These are phyloP conservation scores for Spencermartinsiella ligniputridi DNA, from an alignment of 1,139 yeast species.

Conservation along the genomic window DNA sequence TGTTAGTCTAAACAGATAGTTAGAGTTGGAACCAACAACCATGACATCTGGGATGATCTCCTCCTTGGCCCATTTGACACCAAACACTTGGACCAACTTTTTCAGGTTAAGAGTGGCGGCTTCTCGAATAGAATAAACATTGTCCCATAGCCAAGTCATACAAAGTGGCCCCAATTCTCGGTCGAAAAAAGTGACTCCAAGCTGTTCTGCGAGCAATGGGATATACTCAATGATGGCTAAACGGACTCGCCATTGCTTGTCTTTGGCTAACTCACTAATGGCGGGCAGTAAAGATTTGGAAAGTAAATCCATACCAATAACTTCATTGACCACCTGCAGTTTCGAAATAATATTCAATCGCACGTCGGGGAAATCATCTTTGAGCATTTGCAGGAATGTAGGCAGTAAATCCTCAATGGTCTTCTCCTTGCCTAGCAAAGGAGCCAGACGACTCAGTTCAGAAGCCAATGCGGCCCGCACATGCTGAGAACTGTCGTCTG, in stretches of 20 bases:
- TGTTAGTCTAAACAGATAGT: slow-evolving; percentile 87
- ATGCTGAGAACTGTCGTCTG: slow-evolving; percentile 87
- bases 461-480: slow-evolving; percentile 92
- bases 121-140: slow-evolving; percentile 91
- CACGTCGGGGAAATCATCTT: slow-evolving; percentile 96
- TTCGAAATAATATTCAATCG: slow-evolving; percentile 90
- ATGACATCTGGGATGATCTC: slow-evolving; percentile 78
- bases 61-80: slow-evolving; percentile 87
- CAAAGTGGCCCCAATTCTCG: slow-evolving; percentile 86
- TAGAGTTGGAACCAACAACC: slow-evolving; percentile 47
- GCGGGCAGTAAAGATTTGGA: slow-evolving; percentile 92
- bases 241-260: slow-evolving; percentile 96
- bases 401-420: slow-evolving; percentile 84
- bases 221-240: slow-evolving; percentile 95
- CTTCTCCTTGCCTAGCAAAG: slow-evolving; percentile 77
- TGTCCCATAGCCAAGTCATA: slow-evolving; percentile 97
- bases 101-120: slow-evolving; percentile 88
- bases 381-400: slow-evolving; percentile 85
- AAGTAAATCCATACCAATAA: slow-evolving; percentile 84
- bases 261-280: slow-evolving; percentile 92
- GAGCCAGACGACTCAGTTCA: slow-evolving; percentile 82
- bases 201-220: slow-evolving; percentile 92
- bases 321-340: slow-evolving; percentile 86
- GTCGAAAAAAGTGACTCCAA: slow-evolving; percentile 90
- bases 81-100: slow-evolving; percentile 79